Evolutionary conservation across 768 basidiomycete genomes (phyloP), one percentile per base, ranked within the genome.

Genomic region (Lentinus brumalis): DNA sequence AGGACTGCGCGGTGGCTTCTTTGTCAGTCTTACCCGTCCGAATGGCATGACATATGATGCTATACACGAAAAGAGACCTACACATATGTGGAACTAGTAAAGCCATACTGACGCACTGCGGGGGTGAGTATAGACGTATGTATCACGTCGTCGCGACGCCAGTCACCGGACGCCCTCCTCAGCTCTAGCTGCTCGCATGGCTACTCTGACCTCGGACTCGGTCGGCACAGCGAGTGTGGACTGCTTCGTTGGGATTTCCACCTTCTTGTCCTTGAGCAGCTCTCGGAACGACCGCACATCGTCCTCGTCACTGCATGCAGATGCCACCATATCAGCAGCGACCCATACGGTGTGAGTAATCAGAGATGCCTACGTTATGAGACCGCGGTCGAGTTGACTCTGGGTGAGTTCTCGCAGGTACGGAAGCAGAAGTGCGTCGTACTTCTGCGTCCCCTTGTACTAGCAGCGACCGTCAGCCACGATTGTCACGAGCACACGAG

Each of bases 351-450:
- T 11, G 5, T 11, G 53, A 57, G 30, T 5, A 3, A 6, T 8
- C 0, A 16, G 26, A 40, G 35, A 51, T 5, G 59, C 72, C 40
- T 39, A 74, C 72, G 57, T 68, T 55, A 76, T 73, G 9, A 76
- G 57, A 4, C 75, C 74, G 0, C 66, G 61, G 54, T 71, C 69
- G 18, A 76, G 67, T 62, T 76, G 75, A 16, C 68, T 59, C 56
- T 66, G 46, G 5, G 70, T 71, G 39, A 73, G 67, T 61, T 71
- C 67, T 26, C 66, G 64, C 40, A 76, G 66, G 60, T 74, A 76
- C 5, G 75, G 75, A 4, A 73, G 55, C 49, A 75, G 57, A 40
- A 61, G 59, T 12, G 66, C 68, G 46, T 71, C 62, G 59, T 76
- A 74, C 57, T 69, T 66, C 12, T 63, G 62, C 9, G 59, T 63